phyloP scores from a whole-genome alignment of 768 basidiomycete species.

The Daedalea quercina region DNA sequence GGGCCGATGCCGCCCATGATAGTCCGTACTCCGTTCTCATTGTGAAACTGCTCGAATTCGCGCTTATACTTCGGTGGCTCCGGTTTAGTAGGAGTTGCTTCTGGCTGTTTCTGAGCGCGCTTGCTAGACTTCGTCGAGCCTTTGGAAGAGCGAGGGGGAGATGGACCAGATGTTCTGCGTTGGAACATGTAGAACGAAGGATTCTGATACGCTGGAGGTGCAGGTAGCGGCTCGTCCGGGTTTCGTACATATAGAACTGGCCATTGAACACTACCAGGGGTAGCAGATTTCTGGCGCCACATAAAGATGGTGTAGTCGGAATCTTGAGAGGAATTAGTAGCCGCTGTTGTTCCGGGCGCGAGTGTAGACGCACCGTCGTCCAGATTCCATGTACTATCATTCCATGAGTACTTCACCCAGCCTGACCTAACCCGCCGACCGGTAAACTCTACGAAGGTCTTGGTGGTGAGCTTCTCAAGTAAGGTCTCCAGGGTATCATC shows the following conservation, averaged over 20 bases:
- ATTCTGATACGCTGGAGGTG: constrained; percentile 59
- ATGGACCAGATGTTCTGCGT: constrained; percentile 14
- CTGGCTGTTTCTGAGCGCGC: constrained; percentile 15
- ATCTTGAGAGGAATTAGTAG: constrained; percentile 34
- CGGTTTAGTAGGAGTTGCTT: constrained; percentile 23
- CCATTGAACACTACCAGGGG: constrained; percentile 21
- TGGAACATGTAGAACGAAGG: constrained; percentile 62
- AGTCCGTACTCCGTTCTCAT: constrained; percentile 89
- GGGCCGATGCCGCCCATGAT: constrained; percentile 88
- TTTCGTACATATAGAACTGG: constrained; percentile 63
- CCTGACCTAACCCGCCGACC: constrained; percentile 63
- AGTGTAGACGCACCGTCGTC: constrained; percentile 72
- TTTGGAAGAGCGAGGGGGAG: constrained; percentile 21
- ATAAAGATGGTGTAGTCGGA: constrained; percentile 85
- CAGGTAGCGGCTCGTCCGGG: constrained; percentile 51
- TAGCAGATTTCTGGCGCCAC: constrained; percentile 54
- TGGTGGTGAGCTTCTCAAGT: constrained; percentile 67
- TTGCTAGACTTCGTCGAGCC: constrained; percentile 26
- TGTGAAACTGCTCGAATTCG: constrained; percentile 81
- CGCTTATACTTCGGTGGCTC: constrained; percentile 59
- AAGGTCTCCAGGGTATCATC: constrained; percentile 60
- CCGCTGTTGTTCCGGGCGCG: too few relatives aligned
- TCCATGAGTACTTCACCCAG: constrained; percentile 86
- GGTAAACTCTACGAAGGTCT: constrained; percentile 49
- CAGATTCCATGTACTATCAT: constrained; percentile 73